Conservation (phyloP, 805 yeast genomes). For the Candida hispaniensis region DNA sequence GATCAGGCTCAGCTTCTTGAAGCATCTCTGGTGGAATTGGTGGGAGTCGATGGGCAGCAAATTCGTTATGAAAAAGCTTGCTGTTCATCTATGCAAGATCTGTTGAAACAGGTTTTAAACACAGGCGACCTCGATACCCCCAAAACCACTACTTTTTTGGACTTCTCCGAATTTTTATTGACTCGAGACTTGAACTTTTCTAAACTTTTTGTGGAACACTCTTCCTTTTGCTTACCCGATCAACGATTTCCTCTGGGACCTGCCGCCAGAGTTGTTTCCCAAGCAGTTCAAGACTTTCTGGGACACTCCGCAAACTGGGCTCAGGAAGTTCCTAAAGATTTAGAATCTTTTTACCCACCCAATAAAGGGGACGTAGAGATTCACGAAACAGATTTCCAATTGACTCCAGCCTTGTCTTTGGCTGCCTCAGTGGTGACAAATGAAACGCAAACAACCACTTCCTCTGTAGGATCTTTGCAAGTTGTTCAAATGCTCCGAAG, state of each 20-base stretch:
- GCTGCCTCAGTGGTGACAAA: constrained; percentile 10
- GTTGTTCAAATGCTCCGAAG: constrained; percentile 5
- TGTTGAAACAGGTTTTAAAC: constrained; percentile 2
- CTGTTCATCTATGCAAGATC: constrained; percentile 16
- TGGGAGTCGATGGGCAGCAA: constrained; percentile 17
- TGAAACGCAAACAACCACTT: constrained; percentile 12
- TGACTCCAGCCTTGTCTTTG: constrained; percentile 7
- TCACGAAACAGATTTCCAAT: constrained; percentile 13
- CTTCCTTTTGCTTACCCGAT: constrained; percentile 20
- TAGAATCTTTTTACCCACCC: constrained; percentile 15
- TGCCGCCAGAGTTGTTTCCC: constrained; percentile 22
- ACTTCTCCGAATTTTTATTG: constrained; percentile 21
- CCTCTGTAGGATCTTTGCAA: constrained; percentile 5
- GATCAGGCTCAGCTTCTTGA: constrained; percentile 17
- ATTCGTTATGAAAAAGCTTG: constrained; percentile 20
- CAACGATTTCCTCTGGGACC: constrained; percentile 21
- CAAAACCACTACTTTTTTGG: constrained; percentile 23
- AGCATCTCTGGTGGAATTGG: constrained; percentile 18
- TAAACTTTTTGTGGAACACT: constrained; percentile 22
- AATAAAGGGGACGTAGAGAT: constrained; percentile 14
- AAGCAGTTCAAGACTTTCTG: constrained; percentile 13
- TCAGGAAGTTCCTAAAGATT: constrained; percentile 1
- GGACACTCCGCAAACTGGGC: constrained; percentile 14
- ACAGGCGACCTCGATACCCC: constrained; percentile 7
- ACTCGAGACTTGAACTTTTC: constrained; percentile 19